These are phyloP conservation scores for Furculomyces boomerangus DNA, from an alignment of 371 early-diverging fungal species.

Conservation along the genomic window DNA sequence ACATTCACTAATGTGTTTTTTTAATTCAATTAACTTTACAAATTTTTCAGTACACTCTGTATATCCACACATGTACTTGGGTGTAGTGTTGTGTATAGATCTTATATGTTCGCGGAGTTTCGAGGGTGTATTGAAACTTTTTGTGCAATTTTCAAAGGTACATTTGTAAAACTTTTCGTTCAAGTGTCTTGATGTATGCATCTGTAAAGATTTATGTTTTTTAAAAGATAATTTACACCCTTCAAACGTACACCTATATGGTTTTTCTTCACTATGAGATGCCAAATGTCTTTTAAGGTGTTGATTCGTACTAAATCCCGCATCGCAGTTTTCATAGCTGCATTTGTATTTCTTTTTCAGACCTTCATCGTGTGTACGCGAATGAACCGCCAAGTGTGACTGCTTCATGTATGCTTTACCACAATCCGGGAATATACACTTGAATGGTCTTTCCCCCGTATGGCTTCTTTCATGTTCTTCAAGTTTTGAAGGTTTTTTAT, in stretches of 20 bases:
- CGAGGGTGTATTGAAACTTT: constrained; percentile 19
- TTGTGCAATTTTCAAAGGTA: constrained; percentile 7
- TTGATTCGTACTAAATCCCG: constrained; percentile 14
- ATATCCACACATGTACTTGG: constrained; percentile 21
- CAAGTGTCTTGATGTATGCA: constrained; percentile 10
- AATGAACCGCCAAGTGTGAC: constrained; percentile 14
- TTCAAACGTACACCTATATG: constrained; percentile 4
- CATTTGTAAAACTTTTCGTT: constrained; percentile 22
- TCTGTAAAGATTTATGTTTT: constrained; percentile 11
- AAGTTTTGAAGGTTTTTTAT: constrained; percentile 37
- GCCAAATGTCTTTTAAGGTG: constrained; percentile 12
- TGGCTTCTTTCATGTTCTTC: constrained; percentile 72
- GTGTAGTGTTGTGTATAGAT: constrained; percentile 6
- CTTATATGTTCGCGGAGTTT: constrained; percentile 18
- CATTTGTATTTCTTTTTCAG: constrained; percentile 8
- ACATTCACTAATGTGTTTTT: constrained; percentile 19
- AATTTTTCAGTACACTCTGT: constrained; percentile 15
- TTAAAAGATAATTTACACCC: constrained; percentile 13
- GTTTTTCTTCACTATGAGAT: not conserved
- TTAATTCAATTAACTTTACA: constrained; percentile 27
- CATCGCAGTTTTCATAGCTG: constrained; percentile 4
- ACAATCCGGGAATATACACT: constrained; percentile 18
- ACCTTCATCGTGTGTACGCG: constrained; percentile 3
- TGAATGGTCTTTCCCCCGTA: constrained; percentile 48
- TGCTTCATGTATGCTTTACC: constrained; percentile 20